Evolutionary conservation across 345 rosid genomes (phyloP), one percentile per base, ranked within the genome.

Genomic region (Raphanus sativus): DNA sequence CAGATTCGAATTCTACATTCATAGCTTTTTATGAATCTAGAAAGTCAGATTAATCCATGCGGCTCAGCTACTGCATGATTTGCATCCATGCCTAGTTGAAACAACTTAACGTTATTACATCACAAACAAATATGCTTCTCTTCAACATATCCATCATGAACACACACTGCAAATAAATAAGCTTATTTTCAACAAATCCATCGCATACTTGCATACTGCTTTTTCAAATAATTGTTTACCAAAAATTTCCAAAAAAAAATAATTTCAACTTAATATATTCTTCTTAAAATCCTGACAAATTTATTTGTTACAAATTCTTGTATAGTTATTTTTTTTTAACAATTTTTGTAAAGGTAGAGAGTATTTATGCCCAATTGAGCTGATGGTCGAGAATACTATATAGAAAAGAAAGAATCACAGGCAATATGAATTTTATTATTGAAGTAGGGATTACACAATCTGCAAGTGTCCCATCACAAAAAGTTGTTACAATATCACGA

Each of bases 291-390:
- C 52, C 3, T 1, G 13, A 2, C n/a, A 45, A 45, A 4, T 45
- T 45, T 45, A 15, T 4, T 45, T 45, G 16, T 45, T 45, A 45
- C 6, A 12, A 45, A 45, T 45, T 11, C 48, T 40, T 40, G 48
- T 11, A 40, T 13, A 9, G 48, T 40, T 40, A 1, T 7, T 5
- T 40, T 40, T 11, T 40, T 11, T 40, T 40, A 4, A 40, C 12
- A 36, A 40, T 11, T 10, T 11, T 40, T 40, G 48, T 40, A 40
- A 40, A 40, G 15, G 15, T 45, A 45, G 4, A 48, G 96, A 42
- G 54, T 45, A 1, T 4, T 24, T 13, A 45, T 45, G 15, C 54
- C 11, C 54, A 50, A 21, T 50, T 50, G 17, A 50, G 55, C 13
- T 50, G 60, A 25, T 59, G 33, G 62, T 58, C 32, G 24, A 9